Evolutionary conservation across 495 filamentous ascomycete species (phyloP), one percentile per base, ranked within the genome.

Genomic region (Hypomontagnella submonticulosa): DNA sequence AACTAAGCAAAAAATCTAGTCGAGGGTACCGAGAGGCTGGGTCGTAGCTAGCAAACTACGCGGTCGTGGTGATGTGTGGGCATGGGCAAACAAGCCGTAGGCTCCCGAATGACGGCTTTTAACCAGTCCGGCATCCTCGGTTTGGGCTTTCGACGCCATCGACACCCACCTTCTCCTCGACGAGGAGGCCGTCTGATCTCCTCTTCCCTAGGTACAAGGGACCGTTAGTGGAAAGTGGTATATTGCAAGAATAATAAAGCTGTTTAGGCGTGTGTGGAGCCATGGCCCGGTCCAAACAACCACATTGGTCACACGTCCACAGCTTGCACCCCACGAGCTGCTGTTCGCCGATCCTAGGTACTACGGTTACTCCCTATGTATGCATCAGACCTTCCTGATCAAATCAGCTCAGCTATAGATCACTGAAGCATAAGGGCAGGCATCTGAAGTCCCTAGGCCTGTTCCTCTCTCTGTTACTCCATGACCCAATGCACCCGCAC

Each of bases 171-270:
- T 55, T 60, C 60, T 44, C 76, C 43, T 81, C 78, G 77, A 90
- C 85, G 65, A 93, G 77, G 19, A 78, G 75, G 58, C 77, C 69
- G 57, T 66, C 56, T 54, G 36, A 75, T 77, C 48, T 78, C 71
- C 55, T 71, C 69, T 66, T 75, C 74, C 63, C 50, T 66, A 70
- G 51, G 66, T 65, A 70, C 66, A 65, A 61, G 56, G 66, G 66
- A 67, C 66, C 52, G 44, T 70, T 67, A 69, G 66, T 68, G 63
- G 66, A 51, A 72, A 65, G 66, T 72, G 71, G 71, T 66, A 72
- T 71, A 63, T 70, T 57, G 69, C 58, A 67, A 66, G 54, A 71
- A 71, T 62, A 64, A 69, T 71, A 68, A 69, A 71, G 62, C 57
- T 71, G 65, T 63, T 73, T 73, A 71, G 69, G 67, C 69, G 64